Base-by-base conservation (phyloP, 1,284 basidiomycete species). In the Athelia sp. region DNA sequence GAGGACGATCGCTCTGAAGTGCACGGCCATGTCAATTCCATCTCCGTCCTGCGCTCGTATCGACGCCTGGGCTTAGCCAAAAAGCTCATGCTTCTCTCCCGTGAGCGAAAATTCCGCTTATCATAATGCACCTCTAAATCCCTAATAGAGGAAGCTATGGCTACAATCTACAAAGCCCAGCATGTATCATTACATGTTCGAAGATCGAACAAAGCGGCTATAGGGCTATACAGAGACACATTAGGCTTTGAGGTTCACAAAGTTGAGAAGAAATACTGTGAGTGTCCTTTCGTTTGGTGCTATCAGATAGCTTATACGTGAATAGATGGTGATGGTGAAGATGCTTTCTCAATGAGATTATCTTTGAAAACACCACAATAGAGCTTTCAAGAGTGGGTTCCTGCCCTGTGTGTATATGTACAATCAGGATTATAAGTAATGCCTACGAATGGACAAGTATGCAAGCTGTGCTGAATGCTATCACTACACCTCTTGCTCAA, bases 21-120 rank as follows among this genome's bases (percentile, higher is more conserved):
- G 0, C 84, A 90, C 52, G 93, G 93, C 1, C 90, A 96, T 63
- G 87, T 97, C 60, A 95, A 92, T 35, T 95, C 93, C 0, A 91
- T 97, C 57, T 93, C 90, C 1, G 91, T 97, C 3, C 72, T 95
- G 32, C 74, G 92, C 53, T 84, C 88, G 14, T 93, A 96, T 63
- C 75, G 93, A 48, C 77, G 93, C 23, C 72, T 94, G 17, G 93
- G 93, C 1, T 70, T 97, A 1, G 93, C 91, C 13, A 91, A 91
- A 67, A 87, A 86, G 62, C 70, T 97, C 42, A 96, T 96, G 93
- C 67, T 88, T 34, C 80, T 90, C 46, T 87, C 88, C 35, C 92
- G 93, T 95, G 56, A n/a, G 43, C 36, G 50, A 50, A 17, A 43
- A 38, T 43, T 23, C 38, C 24, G 29, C 13, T 11, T 34, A 38